Percentiles rank a stretch among this genome's conserved stretches.
Conservation (phyloP, 1,284 basidiomycete species). For the Malassezia japonica region DNA sequence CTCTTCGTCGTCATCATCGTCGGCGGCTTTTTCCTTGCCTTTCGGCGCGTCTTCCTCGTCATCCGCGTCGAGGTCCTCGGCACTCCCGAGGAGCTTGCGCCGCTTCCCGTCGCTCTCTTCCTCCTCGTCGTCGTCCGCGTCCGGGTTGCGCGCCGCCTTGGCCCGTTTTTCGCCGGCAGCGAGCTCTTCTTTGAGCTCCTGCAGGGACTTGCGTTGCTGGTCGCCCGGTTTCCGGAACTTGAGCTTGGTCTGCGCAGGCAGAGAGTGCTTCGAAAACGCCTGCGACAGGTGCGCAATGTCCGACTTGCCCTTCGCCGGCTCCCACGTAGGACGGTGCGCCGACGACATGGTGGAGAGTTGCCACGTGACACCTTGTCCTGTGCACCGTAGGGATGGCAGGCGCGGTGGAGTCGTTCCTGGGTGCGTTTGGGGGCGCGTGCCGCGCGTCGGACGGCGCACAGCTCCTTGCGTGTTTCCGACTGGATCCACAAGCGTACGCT, state of each 20-base stretch:
- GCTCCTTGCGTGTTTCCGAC: background rate
- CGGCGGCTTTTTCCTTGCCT: background rate
- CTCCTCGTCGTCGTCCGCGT: slow-evolving; percentile 13
- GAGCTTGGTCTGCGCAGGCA: slow-evolving; percentile 38
- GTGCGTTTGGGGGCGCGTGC: background rate
- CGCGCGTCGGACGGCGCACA: background rate
- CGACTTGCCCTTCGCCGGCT: slow-evolving; percentile 30
- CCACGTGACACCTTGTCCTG: slow-evolving; percentile 4
- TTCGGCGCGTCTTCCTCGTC: slow-evolving; percentile 9
- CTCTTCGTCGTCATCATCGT: background rate
- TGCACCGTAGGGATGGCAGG: background rate
- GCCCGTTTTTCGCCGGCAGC: slow-evolving; percentile 24
- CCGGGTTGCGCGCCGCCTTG: slow-evolving; percentile 3
- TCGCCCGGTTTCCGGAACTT: slow-evolving; percentile 39
- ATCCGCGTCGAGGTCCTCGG: slow-evolving; percentile 19
- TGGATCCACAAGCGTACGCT: background rate
- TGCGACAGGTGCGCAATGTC: slow-evolving; percentile 26
- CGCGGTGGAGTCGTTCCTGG: background rate
- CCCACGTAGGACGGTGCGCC: slow-evolving; percentile 44
- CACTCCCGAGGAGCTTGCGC: slow-evolving; percentile 14
- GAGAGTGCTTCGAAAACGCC: slow-evolving; percentile 12
- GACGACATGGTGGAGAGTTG: slow-evolving; percentile 26
- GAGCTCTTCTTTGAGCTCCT: slow-evolving; percentile 37
- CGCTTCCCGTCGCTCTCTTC: slow-evolving; percentile 11
- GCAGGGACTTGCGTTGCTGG: slow-evolving; percentile 9